Evolutionary conservation across 805 yeast genomes (phyloP).

Genomic region (Grigorovia humatica): DNA sequence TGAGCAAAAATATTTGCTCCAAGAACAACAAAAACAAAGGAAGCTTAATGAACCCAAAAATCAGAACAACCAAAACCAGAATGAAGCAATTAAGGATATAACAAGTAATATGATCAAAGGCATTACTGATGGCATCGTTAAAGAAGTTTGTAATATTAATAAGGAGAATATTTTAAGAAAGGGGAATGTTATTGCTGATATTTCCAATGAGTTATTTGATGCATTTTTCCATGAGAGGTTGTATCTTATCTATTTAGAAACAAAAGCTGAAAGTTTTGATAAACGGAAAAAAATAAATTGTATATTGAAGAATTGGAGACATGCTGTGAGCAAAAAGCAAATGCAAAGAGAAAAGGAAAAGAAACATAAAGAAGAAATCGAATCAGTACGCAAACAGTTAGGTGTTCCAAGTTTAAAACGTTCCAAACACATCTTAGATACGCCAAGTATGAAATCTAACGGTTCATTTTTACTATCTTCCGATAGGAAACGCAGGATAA

Average conservation of each 20-base stretch:
- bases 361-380: slow-evolving; percentile 28
- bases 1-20: not conserved
- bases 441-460: slow-evolving; percentile 9
- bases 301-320: slow-evolving; percentile 28
- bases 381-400: slow-evolving; percentile 26
- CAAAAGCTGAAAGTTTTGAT: slow-evolving; percentile 36
- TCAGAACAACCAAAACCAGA: not conserved
- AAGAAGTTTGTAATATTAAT: not conserved
- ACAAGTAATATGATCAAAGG: not conserved
- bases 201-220: slow-evolving; percentile 42
- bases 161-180: slow-evolving; percentile 6
- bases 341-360: slow-evolving; percentile 30
- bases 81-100: slow-evolving; percentile 1
- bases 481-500: slow-evolving; percentile 14
- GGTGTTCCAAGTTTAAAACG: slow-evolving; percentile 27
- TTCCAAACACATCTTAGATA: slow-evolving; percentile 14
- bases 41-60: slow-evolving; percentile 2
- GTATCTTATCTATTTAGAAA: slow-evolving; percentile 33
- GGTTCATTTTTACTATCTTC: slow-evolving; percentile 15
- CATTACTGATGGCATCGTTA: not conserved
- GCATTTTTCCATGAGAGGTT: slow-evolving; percentile 55
- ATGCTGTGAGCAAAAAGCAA: slow-evolving; percentile 28
- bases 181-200: slow-evolving; percentile 22
- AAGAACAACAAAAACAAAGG: slow-evolving; percentile 4
- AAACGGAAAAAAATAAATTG: slow-evolving; percentile 9